A percentile compares a stretch with the other conserved stretches of the same genome.
These are phyloP conservation scores for Phytophthora hibernalis DNA, from an alignment of 352 stramenopile species.

Conservation along the genomic window DNA sequence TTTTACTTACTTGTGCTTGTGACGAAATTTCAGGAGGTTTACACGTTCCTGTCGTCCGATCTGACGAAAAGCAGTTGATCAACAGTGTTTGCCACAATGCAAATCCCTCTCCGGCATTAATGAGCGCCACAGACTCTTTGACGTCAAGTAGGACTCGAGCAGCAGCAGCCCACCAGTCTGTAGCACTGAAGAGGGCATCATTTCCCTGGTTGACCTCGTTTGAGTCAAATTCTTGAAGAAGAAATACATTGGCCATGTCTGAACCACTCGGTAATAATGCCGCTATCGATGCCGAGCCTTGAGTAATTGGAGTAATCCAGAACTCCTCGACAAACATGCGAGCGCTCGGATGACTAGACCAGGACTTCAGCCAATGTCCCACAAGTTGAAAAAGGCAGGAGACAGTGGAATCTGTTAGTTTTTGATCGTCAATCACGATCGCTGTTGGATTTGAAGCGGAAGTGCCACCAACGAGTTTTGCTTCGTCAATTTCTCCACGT, in stretches of 20 bases:
- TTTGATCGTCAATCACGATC: slow-evolving; percentile 22
- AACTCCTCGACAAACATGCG: slow-evolving; percentile 59
- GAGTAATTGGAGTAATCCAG: slow-evolving; percentile 44
- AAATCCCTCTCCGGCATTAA: slow-evolving; percentile 44
- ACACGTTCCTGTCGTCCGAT: slow-evolving; percentile 38
- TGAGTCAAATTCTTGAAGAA: slow-evolving; percentile 10
- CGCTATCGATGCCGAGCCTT: slow-evolving; percentile 5
- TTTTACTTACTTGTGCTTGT: slow-evolving; percentile 5
- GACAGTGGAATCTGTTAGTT: slow-evolving; percentile 22
- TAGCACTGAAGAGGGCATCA: slow-evolving; percentile 11
- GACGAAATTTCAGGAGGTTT: neutral
- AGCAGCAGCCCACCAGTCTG: slow-evolving; percentile 26
- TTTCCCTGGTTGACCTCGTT: neutral
- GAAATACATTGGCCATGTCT: slow-evolving; percentile 30
- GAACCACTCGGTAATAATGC: slow-evolving; percentile 24
- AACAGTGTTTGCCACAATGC: slow-evolving; percentile 52
- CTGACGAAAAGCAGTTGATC: slow-evolving; percentile 42
- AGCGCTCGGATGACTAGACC: slow-evolving; percentile 54
- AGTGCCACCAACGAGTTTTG: slow-evolving; percentile 11
- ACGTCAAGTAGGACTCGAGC: slow-evolving; percentile 39
- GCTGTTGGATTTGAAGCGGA: slow-evolving; percentile 18
- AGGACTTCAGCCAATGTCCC: slow-evolving; percentile 62
- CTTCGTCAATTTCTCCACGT: slow-evolving; percentile 23
- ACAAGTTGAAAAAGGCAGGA: slow-evolving; percentile 52
- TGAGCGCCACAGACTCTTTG: slow-evolving; percentile 38